phyloP scores from a whole-genome alignment of 108 stramenopile genomes.

The Skeletonema tropicum region DNA sequence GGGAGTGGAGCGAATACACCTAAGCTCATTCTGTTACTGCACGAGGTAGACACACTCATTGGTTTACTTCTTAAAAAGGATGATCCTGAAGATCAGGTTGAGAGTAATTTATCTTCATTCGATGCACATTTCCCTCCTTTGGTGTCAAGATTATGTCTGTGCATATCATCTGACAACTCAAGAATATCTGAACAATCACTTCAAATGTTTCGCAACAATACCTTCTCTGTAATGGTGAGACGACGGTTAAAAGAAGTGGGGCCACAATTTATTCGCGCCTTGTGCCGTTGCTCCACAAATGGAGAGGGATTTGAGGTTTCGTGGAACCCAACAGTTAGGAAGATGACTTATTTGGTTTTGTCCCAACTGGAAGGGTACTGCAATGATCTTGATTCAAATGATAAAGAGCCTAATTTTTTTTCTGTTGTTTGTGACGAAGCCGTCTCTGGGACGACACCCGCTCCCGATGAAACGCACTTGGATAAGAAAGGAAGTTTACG shows the following conservation, averaged over 20 bases:
- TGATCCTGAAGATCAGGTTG: conserved; percentile 15
- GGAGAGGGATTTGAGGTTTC: conserved; percentile 53
- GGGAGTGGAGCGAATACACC: conserved; percentile 64
- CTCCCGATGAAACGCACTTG: neutral
- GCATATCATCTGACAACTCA: conserved; percentile 85
- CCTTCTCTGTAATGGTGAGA: conserved; percentile 51
- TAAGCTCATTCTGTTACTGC: conserved; percentile 78
- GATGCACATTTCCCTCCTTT: conserved; percentile 41
- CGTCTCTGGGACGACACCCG: conserved; percentile 19
- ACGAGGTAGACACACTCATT: conserved; percentile 82
- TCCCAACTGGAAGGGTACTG: conserved; percentile 42
- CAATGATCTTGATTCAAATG: conserved; percentile 19
- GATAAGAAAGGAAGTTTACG: neutral
- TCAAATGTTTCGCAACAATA: conserved; percentile 66
- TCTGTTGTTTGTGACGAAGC: conserved; percentile 37
- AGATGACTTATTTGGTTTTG: conserved; percentile 77
- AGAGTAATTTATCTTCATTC: conserved; percentile 16
- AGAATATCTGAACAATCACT: conserved; percentile 74
- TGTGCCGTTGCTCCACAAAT: conserved; percentile 49
- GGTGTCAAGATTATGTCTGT: conserved; percentile 48
- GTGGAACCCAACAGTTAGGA: conserved; percentile 89
- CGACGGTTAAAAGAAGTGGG: conserved; percentile 41
- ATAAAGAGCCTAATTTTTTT: conserved; percentile 14
- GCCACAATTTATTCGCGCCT: conserved; percentile 56
- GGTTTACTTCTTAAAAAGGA: conserved; percentile 37